Base-by-base conservation (phyloP, 805 yeast genomes). In the Teunomyces atbi region DNA sequence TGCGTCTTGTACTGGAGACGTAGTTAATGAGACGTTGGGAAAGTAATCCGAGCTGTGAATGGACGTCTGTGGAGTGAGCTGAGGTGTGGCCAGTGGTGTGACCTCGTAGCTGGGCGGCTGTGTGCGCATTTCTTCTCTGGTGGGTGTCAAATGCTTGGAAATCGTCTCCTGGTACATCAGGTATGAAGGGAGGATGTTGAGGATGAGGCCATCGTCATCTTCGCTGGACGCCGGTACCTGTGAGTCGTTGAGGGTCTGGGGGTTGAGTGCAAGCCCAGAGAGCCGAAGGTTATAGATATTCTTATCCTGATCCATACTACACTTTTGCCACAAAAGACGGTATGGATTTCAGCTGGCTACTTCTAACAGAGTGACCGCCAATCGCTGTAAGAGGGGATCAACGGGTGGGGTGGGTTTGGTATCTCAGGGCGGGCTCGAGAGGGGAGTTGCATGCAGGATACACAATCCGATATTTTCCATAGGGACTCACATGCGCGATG, bases 181-280 rank as follows among this genome's bases (percentile, higher is more conserved):
- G 50, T 70, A 70, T 3, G 73, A 68, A 3, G 76, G 76, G 15
- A 70, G 56, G 37, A 70, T 70, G 44, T 65, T 68, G 40, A 68
- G 49, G 37, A 69, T 53, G 20, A 58, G 58, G 26, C 63, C 66
- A 6, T 58, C 63, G 27, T 58, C 58, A 33, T 49, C 57, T 20
- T 48, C 51, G 21, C 28, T 23, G 26, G 44, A 13, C 10, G 23
- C 40, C 18, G 35, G 40, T 13, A 19, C 23, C 20, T 40, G 34
- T 3, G 39, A 20, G 39, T 36, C 39, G 44, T 20, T n/a, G 30
- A 12, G 26, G 35, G 27, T 26, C 18, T 38, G 42, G 11, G 32
- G 30, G 11, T 16, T 33, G 12, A 36, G 21, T 13, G 15, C 27
- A 10, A 58, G 41, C 18, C 57, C 46, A 5, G 62, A 47, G 21